These are phyloP conservation scores for Aspergillus avenaceus DNA, from an alignment of 495 filamentous ascomycete genomes.

Conservation along the genomic window DNA sequence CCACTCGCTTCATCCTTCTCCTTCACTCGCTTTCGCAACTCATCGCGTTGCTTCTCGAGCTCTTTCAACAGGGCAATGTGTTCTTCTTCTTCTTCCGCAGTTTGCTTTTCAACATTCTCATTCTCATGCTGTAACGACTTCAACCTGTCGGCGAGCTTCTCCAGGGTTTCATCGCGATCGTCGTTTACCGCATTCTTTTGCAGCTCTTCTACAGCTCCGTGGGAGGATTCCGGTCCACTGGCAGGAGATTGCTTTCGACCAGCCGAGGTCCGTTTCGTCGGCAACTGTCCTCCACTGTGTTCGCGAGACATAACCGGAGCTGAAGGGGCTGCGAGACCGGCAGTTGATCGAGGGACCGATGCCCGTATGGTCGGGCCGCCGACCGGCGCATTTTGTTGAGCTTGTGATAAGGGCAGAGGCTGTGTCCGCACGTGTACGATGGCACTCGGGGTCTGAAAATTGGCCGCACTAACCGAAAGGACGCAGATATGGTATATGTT, in stretches of 20 bases:
- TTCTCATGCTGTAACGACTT: slow-evolving; percentile 70
- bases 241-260: slow-evolving; percentile 76
- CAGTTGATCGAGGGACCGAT: slow-evolving; percentile 44
- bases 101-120: slow-evolving; percentile 65
- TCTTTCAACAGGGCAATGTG: slow-evolving; percentile 58
- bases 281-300: slow-evolving; percentile 50
- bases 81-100: slow-evolving; percentile 66
- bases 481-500: slow-evolving; percentile 91
- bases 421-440: slow-evolving; percentile 77
- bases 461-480: slow-evolving; percentile 79
- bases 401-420: slow-evolving; percentile 48
- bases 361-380: slow-evolving; percentile 39
- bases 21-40: slow-evolving; percentile 67
- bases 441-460: slow-evolving; percentile 84
- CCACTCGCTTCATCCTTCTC: slow-evolving; percentile 85
- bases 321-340: slow-evolving; percentile 49
- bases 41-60: slow-evolving; percentile 62
- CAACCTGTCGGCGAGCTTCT: slow-evolving; percentile 63
- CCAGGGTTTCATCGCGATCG: slow-evolving; percentile 41
- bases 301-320: slow-evolving; percentile 61
- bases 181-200: slow-evolving; percentile 27
- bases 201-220: slow-evolving; percentile 30
- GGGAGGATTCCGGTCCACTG: slow-evolving; percentile 46
- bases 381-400: slow-evolving; percentile 46
- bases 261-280: slow-evolving; percentile 60